A percentile compares a stretch with the other conserved stretches of the same genome.
phyloP scores from a whole-genome alignment of 345 rosid genomes.

The Eucalyptus urophylla region DNA sequence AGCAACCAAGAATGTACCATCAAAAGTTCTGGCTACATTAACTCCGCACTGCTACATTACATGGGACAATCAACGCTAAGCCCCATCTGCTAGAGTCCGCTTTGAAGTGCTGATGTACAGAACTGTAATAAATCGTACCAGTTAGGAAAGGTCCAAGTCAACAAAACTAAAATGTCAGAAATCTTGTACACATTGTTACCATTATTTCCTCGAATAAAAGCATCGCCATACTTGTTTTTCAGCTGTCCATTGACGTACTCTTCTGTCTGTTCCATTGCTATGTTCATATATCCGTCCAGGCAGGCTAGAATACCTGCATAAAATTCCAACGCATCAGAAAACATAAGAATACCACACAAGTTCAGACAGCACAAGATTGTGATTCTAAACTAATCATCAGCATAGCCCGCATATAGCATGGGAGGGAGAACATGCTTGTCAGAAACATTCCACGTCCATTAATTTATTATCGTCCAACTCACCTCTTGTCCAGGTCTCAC shows the following conservation, averaged over 20 bases:
- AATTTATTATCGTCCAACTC: no score
- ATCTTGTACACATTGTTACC: conserved; percentile 10
- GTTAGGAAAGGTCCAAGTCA: neutral
- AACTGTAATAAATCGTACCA: conserved; percentile 31
- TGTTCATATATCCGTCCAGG: conserved; percentile 22
- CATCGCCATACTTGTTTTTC: conserved; percentile 90
- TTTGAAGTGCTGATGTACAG: conserved; percentile 89
- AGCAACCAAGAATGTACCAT: neutral
- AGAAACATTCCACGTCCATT: no score
- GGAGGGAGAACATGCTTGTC: no score
- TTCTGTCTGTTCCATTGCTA: conserved; percentile 96
- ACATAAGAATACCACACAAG: neutral
- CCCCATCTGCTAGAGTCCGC: conserved; percentile 75
- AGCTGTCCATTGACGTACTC: conserved; percentile 92
- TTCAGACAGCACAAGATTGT: neutral
- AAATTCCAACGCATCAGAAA: neutral
- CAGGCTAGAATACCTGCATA: neutral
- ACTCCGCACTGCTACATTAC: neutral
- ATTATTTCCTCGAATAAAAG: conserved; percentile 94
- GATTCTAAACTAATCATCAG: neutral
- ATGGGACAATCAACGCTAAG: conserved; percentile 3
- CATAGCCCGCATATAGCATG: neutral
- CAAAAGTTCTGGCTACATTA: neutral
- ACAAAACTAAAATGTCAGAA: neutral
- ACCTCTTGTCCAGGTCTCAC: no score